Evolutionary conservation across 2,329 filamentous ascomycete species (phyloP).

Genomic region (Cercospora beticola): DNA sequence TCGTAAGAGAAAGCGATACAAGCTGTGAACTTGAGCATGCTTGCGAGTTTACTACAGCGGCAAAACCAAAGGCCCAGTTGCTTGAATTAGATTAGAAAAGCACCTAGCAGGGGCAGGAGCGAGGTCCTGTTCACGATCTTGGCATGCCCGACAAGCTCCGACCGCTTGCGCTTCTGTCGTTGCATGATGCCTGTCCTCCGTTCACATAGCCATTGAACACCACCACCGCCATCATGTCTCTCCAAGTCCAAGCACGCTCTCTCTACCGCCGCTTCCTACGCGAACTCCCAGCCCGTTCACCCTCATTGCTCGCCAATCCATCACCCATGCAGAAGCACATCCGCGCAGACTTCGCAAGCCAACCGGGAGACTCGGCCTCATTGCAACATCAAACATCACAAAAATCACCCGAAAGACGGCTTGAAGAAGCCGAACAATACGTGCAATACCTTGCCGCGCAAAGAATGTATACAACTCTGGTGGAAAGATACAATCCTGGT

Average conservation of each 20-base stretch:
- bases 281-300: constrained; percentile 74
- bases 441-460: constrained; percentile 82
- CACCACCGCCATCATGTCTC: constrained; percentile 34
- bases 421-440: constrained; percentile 70
- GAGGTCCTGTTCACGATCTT: not conserved
- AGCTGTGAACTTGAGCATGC: not conserved
- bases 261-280: constrained; percentile 87
- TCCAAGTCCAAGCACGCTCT: constrained; percentile 59
- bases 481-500: constrained; percentile 92
- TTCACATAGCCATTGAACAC: not conserved
- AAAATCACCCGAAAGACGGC: constrained; percentile 35
- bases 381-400: constrained; percentile 25
- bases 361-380: constrained; percentile 38
- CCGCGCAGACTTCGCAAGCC: constrained; percentile 58
- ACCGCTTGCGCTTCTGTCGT: not conserved
- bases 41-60: not conserved
- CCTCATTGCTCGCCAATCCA: constrained; percentile 52
- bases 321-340: constrained; percentile 70
- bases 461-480: constrained; percentile 72
- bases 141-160: constrained; percentile 2
- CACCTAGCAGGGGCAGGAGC: not conserved
- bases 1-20: not conserved
- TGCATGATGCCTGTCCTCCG: not conserved
- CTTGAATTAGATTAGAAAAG: not conserved
- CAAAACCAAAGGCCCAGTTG: not conserved